These are phyloP conservation scores for Heterobasidion occidentale DNA, from an alignment of 1,284 basidiomycete species.

Conservation along the genomic window DNA sequence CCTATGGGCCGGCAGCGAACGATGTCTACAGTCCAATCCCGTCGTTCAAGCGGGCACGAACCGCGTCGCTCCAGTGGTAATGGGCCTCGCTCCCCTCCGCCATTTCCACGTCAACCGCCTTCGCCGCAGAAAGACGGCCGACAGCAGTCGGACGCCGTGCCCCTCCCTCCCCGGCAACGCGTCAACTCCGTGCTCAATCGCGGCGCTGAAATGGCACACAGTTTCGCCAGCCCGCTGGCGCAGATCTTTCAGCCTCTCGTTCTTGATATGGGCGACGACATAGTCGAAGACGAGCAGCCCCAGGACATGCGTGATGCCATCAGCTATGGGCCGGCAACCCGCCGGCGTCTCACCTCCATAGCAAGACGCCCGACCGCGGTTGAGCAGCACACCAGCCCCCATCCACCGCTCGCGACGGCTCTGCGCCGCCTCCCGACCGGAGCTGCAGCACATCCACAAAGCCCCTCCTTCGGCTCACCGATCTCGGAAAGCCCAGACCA, in stretches of 20 bases:
- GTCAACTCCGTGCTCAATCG: slow-evolving; percentile 39
- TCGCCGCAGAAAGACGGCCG: slow-evolving; percentile 1
- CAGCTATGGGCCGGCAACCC: slow-evolving; percentile 53
- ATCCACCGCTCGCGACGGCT: slow-evolving; percentile 4
- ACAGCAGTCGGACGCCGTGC: slow-evolving; percentile 11
- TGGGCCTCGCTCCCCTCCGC: background rate
- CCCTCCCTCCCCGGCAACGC: slow-evolving; percentile 32
- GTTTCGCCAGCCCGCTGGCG: slow-evolving; percentile 55
- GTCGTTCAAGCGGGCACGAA: background rate
- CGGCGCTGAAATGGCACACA: slow-evolving; percentile 31
- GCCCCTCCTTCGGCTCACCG: slow-evolving; percentile 14
- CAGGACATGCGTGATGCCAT: slow-evolving; percentile 18
- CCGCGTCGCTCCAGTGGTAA: slow-evolving; percentile 3
- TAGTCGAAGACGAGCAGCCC: slow-evolving; percentile 21
- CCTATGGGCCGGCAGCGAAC: slow-evolving; percentile 2
- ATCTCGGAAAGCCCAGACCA: slow-evolving; percentile 27
- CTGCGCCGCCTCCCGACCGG: slow-evolving; percentile 17
- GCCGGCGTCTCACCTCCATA: slow-evolving; percentile 46
- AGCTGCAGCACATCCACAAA: slow-evolving; percentile 12
- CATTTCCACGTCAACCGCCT: slow-evolving; percentile 3
- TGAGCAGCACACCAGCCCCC: background rate
- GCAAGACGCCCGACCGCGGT: slow-evolving; percentile 12
- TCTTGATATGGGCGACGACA: slow-evolving; percentile 37
- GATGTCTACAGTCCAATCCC: background rate
- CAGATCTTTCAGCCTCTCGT: slow-evolving; percentile 65